A percentile compares a stretch with the other conserved stretches of the same genome.
Conservation (phyloP, 495 filamentous ascomycete species). For the Annulohypoxylon moriforme region DNA sequence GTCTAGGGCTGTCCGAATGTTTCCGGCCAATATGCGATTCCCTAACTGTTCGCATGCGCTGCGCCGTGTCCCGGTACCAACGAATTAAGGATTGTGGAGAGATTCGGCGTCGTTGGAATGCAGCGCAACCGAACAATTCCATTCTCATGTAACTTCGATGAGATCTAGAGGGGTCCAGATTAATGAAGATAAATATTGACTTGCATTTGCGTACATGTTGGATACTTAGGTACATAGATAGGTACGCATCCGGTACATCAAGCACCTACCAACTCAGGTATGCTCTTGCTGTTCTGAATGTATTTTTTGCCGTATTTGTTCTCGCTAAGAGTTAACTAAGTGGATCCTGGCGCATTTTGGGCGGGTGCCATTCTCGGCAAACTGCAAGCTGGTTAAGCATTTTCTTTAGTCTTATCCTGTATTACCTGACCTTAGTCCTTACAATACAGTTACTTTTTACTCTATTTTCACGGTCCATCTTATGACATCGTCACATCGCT, state of each 20-base stretch:
- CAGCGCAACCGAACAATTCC: conserved; percentile 27
- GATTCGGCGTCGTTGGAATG: conserved; percentile 35
- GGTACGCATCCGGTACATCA: background rate
- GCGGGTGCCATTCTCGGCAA: conserved; percentile 28
- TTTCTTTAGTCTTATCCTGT: background rate
- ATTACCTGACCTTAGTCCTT: background rate
- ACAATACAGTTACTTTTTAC: background rate
- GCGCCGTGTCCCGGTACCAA: conserved; percentile 17
- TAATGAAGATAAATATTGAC: background rate
- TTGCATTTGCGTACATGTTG: conserved; percentile 1
- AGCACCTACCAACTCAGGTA: background rate
- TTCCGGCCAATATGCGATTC: conserved; percentile 18
- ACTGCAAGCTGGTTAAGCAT: conserved; percentile 17
- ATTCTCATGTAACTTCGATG: conserved; percentile 10
- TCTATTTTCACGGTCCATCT: conserved; percentile 15
- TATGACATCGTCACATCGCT: conserved; percentile 18
- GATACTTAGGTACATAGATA: background rate
- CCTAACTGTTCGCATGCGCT: conserved; percentile 18
- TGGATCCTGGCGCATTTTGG: conserved; percentile 11
- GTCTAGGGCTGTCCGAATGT: conserved; percentile 27
- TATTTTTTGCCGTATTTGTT: background rate
- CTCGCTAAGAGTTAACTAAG: conserved; percentile 1
- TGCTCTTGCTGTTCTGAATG: background rate
- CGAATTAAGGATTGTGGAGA: conserved; percentile 27
- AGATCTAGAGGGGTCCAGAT: conserved; percentile 22